Evolutionary conservation across 1,284 basidiomycete species (phyloP).

Genomic region (Hemileia vastatrix): DNA sequence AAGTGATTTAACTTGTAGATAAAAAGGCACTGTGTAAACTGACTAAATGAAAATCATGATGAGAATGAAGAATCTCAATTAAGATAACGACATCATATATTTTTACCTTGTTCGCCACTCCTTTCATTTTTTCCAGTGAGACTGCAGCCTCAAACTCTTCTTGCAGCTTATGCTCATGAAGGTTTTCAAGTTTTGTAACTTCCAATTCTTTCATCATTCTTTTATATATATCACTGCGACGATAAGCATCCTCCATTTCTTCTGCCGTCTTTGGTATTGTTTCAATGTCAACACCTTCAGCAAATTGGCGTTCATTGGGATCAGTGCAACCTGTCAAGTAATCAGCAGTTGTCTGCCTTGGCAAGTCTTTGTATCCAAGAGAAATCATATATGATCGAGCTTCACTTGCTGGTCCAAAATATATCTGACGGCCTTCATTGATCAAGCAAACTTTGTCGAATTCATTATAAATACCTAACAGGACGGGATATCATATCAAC

Average conservation of each 20-base stretch:
- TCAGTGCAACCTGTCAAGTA: slow-evolving; percentile 72
- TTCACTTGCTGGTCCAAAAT: slow-evolving; percentile 61
- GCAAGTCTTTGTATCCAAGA: slow-evolving; percentile 45
- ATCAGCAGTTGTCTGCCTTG: slow-evolving; percentile 62
- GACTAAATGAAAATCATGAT: slow-evolving; percentile 49
- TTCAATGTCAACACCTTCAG: slow-evolving; percentile 55
- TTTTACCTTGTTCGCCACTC: slow-evolving; percentile 3
- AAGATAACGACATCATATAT: not conserved
- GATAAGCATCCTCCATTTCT: slow-evolving; percentile 61
- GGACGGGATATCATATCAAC: no score
- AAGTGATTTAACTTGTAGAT: slow-evolving; percentile 54
- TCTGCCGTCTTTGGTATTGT: slow-evolving; percentile 66
- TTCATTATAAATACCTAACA: slow-evolving; percentile 42
- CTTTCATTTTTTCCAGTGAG: slow-evolving; percentile 5
- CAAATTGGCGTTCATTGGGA: slow-evolving; percentile 73
- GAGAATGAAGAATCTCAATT: no score
- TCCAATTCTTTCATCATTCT: slow-evolving; percentile 51
- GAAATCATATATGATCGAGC: slow-evolving; percentile 69
- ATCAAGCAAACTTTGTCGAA: slow-evolving; percentile 65
- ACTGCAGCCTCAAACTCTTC: slow-evolving; percentile 16
- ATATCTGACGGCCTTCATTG: slow-evolving; percentile 71
- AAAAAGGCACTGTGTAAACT: slow-evolving; percentile 73
- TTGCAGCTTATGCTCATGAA: slow-evolving; percentile 50
- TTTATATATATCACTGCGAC: slow-evolving; percentile 51
- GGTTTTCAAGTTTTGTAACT: slow-evolving; percentile 63